Evolutionary conservation across 345 rosid genomes (phyloP).

Genomic region (Brassica incana): DNA sequence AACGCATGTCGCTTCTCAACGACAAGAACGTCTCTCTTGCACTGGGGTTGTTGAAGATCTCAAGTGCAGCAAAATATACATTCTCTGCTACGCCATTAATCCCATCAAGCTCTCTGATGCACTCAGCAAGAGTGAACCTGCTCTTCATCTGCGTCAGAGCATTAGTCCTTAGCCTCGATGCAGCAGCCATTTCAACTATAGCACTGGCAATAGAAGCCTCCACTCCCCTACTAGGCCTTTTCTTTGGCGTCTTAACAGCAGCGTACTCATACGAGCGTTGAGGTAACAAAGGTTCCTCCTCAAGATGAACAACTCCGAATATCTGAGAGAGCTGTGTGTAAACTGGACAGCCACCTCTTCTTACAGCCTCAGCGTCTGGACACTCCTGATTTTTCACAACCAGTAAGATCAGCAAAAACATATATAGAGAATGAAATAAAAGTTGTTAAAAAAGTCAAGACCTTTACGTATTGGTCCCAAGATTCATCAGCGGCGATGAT

Average conservation of each 20-base stretch:
- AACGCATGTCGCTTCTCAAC: constrained; percentile 44
- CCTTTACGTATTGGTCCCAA: constrained; percentile 50
- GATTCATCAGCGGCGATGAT: constrained; percentile 47
- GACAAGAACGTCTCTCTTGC: constrained; percentile 63
- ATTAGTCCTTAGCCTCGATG: constrained; percentile 49
- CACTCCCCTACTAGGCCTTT: constrained; percentile 51
- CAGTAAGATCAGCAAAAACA: constrained; percentile 8
- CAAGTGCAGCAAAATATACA: constrained; percentile 54
- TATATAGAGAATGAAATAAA: neutral
- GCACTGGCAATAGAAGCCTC: constrained; percentile 62
- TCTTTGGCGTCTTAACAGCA: constrained; percentile 30
- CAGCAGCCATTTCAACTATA: constrained; percentile 55
- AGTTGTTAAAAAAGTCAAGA: constrained; percentile 12
- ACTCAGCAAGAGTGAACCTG: constrained; percentile 49
- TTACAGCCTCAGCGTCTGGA: constrained; percentile 56
- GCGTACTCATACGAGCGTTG: constrained; percentile 33
- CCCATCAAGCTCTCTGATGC: constrained; percentile 51
- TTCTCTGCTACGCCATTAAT: constrained; percentile 42
- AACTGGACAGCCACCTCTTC: constrained; percentile 49
- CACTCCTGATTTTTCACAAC: constrained; percentile 40
- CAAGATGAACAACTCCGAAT: constrained; percentile 36
- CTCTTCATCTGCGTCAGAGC: constrained; percentile 36
- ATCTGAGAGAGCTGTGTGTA: constrained; percentile 50
- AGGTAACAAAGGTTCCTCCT: constrained; percentile 34
- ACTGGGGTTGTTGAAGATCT: constrained; percentile 45